Percentiles rank a stretch among this genome's conserved stretches.
These are phyloP conservation scores for Scheffersomyces titani DNA, from an alignment of 1,139 yeast genomes.

Conservation along the genomic window DNA sequence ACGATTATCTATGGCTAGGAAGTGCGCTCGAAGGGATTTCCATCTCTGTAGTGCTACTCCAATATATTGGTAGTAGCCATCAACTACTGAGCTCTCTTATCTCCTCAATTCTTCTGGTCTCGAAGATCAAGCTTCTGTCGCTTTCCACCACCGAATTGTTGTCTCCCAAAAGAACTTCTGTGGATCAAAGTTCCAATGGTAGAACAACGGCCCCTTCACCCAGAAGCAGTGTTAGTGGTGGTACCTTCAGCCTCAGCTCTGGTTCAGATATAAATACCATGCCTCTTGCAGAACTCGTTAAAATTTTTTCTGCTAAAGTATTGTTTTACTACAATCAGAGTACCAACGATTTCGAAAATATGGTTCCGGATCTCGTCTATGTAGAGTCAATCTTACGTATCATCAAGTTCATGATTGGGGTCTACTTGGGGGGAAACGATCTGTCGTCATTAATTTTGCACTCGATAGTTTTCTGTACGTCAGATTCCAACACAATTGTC, in stretches of 20 bases:
- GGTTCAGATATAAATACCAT: conserved; percentile 28
- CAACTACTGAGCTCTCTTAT: conserved; percentile 50
- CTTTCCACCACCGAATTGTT: conserved; percentile 7
- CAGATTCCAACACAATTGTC: conserved; percentile 26
- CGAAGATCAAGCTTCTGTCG: conserved; percentile 24
- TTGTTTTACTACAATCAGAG: conserved; percentile 62
- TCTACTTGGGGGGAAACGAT: conserved; percentile 51
- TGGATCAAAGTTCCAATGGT: conserved; percentile 13
- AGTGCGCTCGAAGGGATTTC: conserved; percentile 82
- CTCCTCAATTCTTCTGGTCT: conserved; percentile 23
- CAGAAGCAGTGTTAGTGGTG: conserved; percentile 31
- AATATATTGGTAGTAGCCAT: conserved; percentile 58
- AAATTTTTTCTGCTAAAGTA: conserved; percentile 44
- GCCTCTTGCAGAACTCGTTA: conserved; percentile 52
- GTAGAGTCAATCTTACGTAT: conserved; percentile 71
- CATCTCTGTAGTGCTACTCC: conserved; percentile 61
- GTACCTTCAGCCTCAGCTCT: conserved; percentile 19
- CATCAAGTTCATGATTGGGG: conserved; percentile 58
- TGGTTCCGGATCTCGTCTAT: conserved; percentile 80
- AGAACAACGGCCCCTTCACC: conserved; percentile 24
- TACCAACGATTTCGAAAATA: conserved; percentile 63
- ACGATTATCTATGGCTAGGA: conserved; percentile 86
- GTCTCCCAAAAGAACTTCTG: conserved; percentile 19
- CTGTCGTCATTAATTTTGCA: conserved; percentile 24
- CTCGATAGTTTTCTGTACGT: conserved; percentile 37